A percentile compares a stretch with the other conserved stretches of the same genome.
Conservation (phyloP, 2,329 filamentous ascomycete genomes). For the Aspergillus novoparasiticus region DNA sequence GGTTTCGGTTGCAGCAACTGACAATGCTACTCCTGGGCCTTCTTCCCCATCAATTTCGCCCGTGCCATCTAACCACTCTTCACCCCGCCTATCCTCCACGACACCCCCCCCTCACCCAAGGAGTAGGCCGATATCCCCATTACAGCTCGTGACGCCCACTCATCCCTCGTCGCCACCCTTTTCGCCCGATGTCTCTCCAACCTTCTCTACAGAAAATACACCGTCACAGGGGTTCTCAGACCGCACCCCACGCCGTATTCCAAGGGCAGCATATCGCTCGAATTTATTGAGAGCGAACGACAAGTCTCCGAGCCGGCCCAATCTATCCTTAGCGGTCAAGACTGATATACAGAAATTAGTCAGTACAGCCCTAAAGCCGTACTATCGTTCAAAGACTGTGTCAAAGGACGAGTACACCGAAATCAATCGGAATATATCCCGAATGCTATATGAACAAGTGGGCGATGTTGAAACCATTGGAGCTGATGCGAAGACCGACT, state of each 20-base stretch:
- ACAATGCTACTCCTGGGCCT: conserved; percentile 41
- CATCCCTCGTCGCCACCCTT: conserved; percentile 49
- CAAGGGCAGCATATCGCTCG: conserved; percentile 23
- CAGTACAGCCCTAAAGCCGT: conserved; percentile 75
- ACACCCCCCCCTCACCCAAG: conserved; percentile 41
- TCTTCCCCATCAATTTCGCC: conserved; percentile 48
- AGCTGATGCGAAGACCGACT: conserved; percentile 66
- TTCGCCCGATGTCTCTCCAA: conserved; percentile 73
- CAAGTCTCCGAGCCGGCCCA: conserved; percentile 66
- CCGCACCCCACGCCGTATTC: conserved; percentile 28
- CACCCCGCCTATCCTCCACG: conserved; percentile 41
- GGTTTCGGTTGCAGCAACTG: conserved; percentile 39
- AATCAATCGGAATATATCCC: conserved; percentile 88
- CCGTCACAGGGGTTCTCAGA: conserved; percentile 16
- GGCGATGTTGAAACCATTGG: conserved; percentile 61
- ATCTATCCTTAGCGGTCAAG: conserved; percentile 79
- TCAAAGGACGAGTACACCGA: conserved; percentile 87
- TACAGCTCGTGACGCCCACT: conserved; percentile 36
- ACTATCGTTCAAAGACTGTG: conserved; percentile 77
- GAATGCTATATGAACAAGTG: conserved; percentile 76
- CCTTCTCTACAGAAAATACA: conserved; percentile 42
- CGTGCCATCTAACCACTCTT: conserved; percentile 43
- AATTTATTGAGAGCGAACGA: conserved; percentile 55
- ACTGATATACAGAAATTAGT: conserved; percentile 88
- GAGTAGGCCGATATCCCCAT: conserved; percentile 37